Conservation (phyloP, 768 basidiomycete species). For the Boletus speciosus region DNA sequence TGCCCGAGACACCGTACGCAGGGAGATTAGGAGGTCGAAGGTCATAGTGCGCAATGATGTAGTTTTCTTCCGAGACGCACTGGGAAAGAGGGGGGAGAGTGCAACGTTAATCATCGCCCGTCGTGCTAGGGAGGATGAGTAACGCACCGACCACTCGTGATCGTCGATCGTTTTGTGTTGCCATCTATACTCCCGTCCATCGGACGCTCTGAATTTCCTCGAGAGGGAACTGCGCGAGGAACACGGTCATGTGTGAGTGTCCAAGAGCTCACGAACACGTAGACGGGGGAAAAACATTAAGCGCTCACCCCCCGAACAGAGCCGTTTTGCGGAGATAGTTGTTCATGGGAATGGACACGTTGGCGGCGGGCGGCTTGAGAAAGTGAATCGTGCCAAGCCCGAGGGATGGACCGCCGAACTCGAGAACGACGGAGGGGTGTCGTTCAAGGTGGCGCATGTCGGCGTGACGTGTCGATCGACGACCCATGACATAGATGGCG, state of each 20-base stretch:
- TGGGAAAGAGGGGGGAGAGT: constrained; percentile 18
- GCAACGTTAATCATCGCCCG: constrained; percentile 3
- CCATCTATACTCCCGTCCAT: constrained; percentile 73
- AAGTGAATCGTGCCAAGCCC: constrained; percentile 61
- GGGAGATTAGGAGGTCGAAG: constrained; percentile 53
- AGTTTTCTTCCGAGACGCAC: constrained; percentile 55
- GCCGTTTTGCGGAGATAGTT: constrained; percentile 62
- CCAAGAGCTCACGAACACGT: neutral
- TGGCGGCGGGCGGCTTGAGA: constrained; percentile 36
- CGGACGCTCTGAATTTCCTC: constrained; percentile 64
- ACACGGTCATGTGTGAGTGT: neutral
- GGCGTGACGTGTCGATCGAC: constrained; percentile 58
- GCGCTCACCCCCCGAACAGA: constrained; percentile 60
- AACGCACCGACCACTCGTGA: constrained; percentile 75
- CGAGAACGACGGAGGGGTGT: constrained; percentile 55
- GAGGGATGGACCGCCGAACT: constrained; percentile 52
- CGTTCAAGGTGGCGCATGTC: constrained; percentile 50
- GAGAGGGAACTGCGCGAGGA: constrained; percentile 50
- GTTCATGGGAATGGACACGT: constrained; percentile 53
- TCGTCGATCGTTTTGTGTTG: constrained; percentile 48
- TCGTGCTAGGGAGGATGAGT: neutral
- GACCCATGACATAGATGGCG: constrained; percentile 63
- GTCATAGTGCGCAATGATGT: constrained; percentile 62
- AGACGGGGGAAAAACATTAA: constrained; percentile 1
- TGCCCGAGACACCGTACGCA: constrained; percentile 59